A percentile compares a stretch with the other conserved stretches of the same genome.
Conservation (phyloP, 2,329 filamentous ascomycete genomes). For the Pestalotiopsis sp. region DNA sequence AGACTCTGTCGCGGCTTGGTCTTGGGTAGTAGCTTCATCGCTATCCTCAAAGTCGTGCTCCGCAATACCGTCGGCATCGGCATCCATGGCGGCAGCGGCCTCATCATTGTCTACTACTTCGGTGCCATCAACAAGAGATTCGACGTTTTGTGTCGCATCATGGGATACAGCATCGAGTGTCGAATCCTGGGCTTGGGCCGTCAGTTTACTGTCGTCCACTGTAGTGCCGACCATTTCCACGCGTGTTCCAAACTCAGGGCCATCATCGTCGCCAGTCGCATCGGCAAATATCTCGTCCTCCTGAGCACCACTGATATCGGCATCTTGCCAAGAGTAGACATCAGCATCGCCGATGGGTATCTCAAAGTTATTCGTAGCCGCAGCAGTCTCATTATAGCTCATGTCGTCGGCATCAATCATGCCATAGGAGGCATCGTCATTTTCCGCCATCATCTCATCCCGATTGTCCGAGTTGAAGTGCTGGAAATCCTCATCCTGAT, state of each 20-base stretch:
- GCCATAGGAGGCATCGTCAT: constrained; percentile 31
- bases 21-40: neutral
- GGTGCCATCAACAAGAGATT: neutral
- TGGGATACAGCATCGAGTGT: neutral
- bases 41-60: neutral
- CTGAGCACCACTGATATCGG: neutral
- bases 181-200: neutral
- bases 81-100: neutral
- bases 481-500: constrained; percentile 26
- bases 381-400: constrained; percentile 22
- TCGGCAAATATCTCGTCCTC: neutral
- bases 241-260: neutral
- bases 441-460: constrained; percentile 34
- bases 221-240: neutral
- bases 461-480: constrained; percentile 31
- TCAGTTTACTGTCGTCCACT: neutral
- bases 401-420: constrained; percentile 33
- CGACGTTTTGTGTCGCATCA: neutral
- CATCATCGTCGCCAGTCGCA: neutral
- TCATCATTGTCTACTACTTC: neutral
- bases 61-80: neutral
- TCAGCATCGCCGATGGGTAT: constrained; percentile 29
- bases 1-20: neutral
- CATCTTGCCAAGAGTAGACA: constrained; percentile 26
- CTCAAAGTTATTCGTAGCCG: constrained; percentile 28